These are phyloP conservation scores for Trichoderma sp. DNA, from an alignment of 2,329 filamentous ascomycete genomes.

Conservation along the genomic window DNA sequence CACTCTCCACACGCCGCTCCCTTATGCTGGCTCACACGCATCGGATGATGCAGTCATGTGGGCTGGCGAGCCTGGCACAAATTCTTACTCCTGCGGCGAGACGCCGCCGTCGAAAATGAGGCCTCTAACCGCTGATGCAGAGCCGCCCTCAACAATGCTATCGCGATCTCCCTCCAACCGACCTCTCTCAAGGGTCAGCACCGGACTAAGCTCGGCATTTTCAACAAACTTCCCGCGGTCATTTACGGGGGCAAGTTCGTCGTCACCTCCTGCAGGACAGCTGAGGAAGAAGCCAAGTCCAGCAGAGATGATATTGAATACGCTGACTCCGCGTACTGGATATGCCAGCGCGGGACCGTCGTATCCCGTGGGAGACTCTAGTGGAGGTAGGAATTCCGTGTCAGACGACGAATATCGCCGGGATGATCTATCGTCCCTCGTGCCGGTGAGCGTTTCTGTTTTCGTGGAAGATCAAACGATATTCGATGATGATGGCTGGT, in stretches of 20 bases:
- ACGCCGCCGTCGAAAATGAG: slow-evolving; percentile 54
- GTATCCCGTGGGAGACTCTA: slow-evolving; percentile 44
- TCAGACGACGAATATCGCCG: slow-evolving; percentile 52
- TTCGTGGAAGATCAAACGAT: slow-evolving; percentile 59
- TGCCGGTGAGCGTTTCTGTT: slow-evolving; percentile 52
- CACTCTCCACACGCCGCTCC: slow-evolving; percentile 53
- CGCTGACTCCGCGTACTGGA: slow-evolving; percentile 45
- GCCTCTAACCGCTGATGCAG: slow-evolving; percentile 44
- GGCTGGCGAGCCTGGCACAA: slow-evolving; percentile 52
- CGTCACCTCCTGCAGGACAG: slow-evolving; percentile 42
- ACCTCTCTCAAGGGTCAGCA: slow-evolving; percentile 51
- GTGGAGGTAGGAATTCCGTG: slow-evolving; percentile 48
- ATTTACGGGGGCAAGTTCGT: slow-evolving; percentile 38
- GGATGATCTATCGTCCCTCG: slow-evolving; percentile 45
- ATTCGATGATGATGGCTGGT: slow-evolving; percentile 67
- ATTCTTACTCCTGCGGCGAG: slow-evolving; percentile 60
- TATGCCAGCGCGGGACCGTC: slow-evolving; percentile 52
- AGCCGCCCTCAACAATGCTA: slow-evolving; percentile 47
- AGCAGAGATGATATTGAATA: slow-evolving; percentile 57
- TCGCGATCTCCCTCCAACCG: slow-evolving; percentile 59
- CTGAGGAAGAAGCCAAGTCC: slow-evolving; percentile 57
- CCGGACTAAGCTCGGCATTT: slow-evolving; percentile 53
- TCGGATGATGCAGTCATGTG: slow-evolving; percentile 51
- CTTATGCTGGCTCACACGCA: slow-evolving; percentile 54
- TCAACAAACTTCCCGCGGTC: slow-evolving; percentile 53